A percentile compares a stretch with the other conserved stretches of the same genome.
These are phyloP conservation scores for Lodderomyces jiufengensis DNA, from an alignment of 1,139 yeast species.

Conservation along the genomic window DNA sequence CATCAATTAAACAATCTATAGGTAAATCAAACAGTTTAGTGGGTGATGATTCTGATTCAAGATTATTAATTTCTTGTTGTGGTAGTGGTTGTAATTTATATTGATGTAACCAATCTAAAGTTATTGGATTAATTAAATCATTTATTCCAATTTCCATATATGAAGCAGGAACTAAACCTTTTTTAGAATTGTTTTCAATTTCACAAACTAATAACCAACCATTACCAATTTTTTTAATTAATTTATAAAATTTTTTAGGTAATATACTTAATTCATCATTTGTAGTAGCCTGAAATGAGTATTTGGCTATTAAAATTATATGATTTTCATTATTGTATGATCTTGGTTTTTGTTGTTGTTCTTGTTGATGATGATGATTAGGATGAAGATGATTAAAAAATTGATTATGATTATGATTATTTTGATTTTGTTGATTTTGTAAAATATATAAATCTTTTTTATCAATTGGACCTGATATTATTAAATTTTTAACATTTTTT, in stretches of 20 bases:
- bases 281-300: conserved; percentile 27
- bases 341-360: conserved; percentile 1
- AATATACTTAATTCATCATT: conserved; percentile 25
- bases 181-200: conserved; percentile 24
- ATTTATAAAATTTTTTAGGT: conserved; percentile 29
- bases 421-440: conserved; percentile 2
- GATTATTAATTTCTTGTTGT: background rate
- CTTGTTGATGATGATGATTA: background rate
- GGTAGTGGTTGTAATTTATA: background rate
- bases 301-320: conserved; percentile 31
- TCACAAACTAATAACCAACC: conserved; percentile 37
- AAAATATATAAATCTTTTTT: conserved; percentile 1
- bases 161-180: conserved; percentile 35
- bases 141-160: conserved; percentile 39
- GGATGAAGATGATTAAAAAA: conserved; percentile 1
- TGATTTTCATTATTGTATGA: background rate
- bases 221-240: conserved; percentile 31
- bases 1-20: conserved; percentile 7
- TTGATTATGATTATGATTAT: background rate
- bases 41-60: too few relatives aligned
- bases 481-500: conserved; percentile 18
- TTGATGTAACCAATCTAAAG: conserved; percentile 28
- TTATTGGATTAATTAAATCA: conserved; percentile 29
- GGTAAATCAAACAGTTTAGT: background rate
- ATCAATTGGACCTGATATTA: conserved; percentile 21